Conservation (phyloP, 257 asterid species). For the Rhazya stricta region DNA sequence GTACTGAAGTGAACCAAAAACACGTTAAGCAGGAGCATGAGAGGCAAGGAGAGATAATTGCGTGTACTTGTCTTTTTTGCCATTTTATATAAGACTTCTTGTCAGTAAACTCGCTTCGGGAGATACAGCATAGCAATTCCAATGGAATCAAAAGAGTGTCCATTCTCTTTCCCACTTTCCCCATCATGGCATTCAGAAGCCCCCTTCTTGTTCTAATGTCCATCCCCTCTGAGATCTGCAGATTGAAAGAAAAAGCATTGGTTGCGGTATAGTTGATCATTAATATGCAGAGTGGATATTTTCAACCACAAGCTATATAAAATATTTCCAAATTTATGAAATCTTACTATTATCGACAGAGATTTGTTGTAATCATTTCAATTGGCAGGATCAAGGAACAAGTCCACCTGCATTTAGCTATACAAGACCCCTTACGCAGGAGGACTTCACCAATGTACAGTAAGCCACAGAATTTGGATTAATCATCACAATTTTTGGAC, state of each 20-base stretch:
- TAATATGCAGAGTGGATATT: neutral
- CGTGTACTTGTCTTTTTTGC: constrained; percentile 97
- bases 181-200: constrained; percentile 90
- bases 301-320: too few relatives aligned
- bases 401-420: neutral
- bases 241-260: neutral
- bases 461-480: too few relatives aligned
- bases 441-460: neutral
- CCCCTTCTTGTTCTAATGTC: constrained; percentile 88
- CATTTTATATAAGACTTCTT: constrained; percentile 90
- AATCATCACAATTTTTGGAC: too few relatives aligned
- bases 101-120: constrained; percentile 90
- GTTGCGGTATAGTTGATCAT: neutral
- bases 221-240: constrained; percentile 85
- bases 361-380: neutral
- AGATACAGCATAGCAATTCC: constrained; percentile 87
- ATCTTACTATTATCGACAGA: neutral
- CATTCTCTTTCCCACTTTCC: constrained; percentile 97
- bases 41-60: constrained; percentile 26
- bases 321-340: neutral
- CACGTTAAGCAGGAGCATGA: neutral
- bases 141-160: constrained; percentile 83
- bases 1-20: neutral
- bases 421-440: neutral
- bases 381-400: neutral